These are phyloP conservation scores for Macrophomina tecta DNA, from an alignment of 2,329 filamentous ascomycete species.

Conservation along the genomic window DNA sequence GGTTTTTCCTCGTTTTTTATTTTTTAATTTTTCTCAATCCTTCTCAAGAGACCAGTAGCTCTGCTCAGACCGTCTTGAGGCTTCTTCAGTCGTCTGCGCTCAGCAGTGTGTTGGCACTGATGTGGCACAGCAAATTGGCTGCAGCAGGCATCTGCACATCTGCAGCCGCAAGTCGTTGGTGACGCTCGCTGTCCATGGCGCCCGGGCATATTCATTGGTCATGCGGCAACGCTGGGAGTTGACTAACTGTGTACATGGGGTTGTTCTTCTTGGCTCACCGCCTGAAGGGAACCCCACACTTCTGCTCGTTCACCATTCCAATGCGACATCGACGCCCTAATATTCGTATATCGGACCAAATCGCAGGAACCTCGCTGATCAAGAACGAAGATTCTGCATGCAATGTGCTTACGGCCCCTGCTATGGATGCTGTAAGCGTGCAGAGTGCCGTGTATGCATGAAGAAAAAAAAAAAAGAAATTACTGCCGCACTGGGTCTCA, in stretches of 20 bases:
- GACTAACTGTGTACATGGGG: background rate
- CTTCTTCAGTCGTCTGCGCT: background rate
- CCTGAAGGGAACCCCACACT: background rate
- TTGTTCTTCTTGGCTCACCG: constrained; percentile 1
- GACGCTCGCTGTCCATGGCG: background rate
- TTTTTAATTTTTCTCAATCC: background rate
- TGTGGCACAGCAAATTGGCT: constrained; percentile 1
- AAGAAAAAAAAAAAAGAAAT: background rate
- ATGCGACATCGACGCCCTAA: background rate
- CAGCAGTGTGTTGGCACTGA: constrained; percentile 5
- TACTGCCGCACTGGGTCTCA: background rate
- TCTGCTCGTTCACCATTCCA: background rate
- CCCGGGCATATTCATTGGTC: background rate
- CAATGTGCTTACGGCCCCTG: background rate
- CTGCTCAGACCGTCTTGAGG: constrained; percentile 1
- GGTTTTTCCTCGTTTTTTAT: too few relatives aligned
- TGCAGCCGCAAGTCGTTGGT: background rate
- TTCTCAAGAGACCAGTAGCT: background rate
- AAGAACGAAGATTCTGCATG: background rate
- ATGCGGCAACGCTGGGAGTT: background rate
- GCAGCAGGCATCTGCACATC: background rate
- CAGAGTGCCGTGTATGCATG: background rate
- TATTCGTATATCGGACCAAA: background rate
- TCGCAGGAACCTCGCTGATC: background rate
- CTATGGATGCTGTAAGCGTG: background rate